These are phyloP conservation scores for Saksenaea oblongispora DNA, from an alignment of 371 early-diverging fungal genomes.

Conservation along the genomic window DNA sequence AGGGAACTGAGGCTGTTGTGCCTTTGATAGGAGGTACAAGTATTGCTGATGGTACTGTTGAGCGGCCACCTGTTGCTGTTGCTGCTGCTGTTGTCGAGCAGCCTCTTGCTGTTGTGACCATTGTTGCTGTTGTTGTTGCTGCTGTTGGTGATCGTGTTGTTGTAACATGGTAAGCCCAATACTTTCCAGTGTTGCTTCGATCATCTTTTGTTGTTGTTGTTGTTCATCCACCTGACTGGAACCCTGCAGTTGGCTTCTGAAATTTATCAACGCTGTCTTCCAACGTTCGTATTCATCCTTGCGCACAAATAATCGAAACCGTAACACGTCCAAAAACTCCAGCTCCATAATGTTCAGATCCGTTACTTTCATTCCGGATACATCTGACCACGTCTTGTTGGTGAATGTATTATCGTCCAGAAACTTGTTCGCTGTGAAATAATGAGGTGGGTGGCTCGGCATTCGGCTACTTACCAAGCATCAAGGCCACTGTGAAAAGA, in stretches of 20 bases:
- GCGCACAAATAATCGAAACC: conserved; percentile 60
- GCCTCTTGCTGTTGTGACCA: conserved; percentile 20
- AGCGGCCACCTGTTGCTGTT: conserved; percentile 24
- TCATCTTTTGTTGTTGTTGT: conserved; percentile 39
- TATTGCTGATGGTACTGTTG: conserved; percentile 35
- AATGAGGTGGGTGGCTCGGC: not conserved
- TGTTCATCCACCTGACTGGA: conserved; percentile 39
- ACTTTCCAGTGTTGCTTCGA: conserved; percentile 44
- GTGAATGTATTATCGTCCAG: conserved; percentile 72
- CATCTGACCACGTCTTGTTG: conserved; percentile 73
- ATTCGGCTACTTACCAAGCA: conserved; percentile 49
- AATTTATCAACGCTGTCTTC: conserved; percentile 35
- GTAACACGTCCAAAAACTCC: conserved; percentile 65
- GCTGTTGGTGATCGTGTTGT: conserved; percentile 26
- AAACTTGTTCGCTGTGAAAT: conserved; percentile 60
- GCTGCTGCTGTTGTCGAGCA: conserved; percentile 27
- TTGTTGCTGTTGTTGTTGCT: conserved; percentile 25
- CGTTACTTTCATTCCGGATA: conserved; percentile 64
- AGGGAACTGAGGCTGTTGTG: conserved; percentile 29
- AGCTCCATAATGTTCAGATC: conserved; percentile 74
- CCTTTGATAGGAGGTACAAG: conserved; percentile 26
- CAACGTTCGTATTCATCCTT: conserved; percentile 57
- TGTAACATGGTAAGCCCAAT: conserved; percentile 33
- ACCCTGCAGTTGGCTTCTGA: conserved; percentile 38
- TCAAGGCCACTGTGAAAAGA: conserved; percentile 76